Base-by-base conservation (phyloP, 768 basidiomycete genomes). In the Strobilomyces confusus region DNA sequence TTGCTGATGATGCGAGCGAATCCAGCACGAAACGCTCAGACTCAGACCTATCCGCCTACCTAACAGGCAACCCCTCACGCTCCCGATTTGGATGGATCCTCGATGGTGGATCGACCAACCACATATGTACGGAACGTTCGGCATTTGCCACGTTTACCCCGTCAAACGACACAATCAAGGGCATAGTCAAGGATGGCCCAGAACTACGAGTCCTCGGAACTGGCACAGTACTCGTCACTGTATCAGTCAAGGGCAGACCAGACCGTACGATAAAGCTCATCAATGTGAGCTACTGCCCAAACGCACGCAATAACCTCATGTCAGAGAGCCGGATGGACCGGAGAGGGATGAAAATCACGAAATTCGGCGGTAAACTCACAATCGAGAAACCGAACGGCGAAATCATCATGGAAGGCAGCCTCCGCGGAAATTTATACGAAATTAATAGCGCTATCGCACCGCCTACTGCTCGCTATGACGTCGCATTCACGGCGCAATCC, bases 351-450 rank as follows among this genome's bases (percentile, higher is more conserved):
- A 29, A 44, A 25, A 44, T 44, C 29, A 44, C n/a, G 2, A 44
- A 44, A 13, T n/a, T 9, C 1, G n/a, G 12, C 7, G 44, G 44
- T 4, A 4, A 11, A 13, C n/a, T 44, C 5, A 20, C 29, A 7
- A 44, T 44, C 29, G 30, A 44, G 26, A 44, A 44, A 20, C 43
- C 26, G 14, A 29, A 44, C 17, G 43, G 43, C 7, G 26, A 44
- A 4, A 44, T 37, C 1, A 6, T 52, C 6, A 51, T 59, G 22
- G 58, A 59, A 36, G 58, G 52, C 6, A 5, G n/a, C 9, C 56
- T 57, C 3, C 11, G 15, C 0, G 40, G 50, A 5, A 57, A 49
- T 7, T 52, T 59, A 22, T 57, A 57, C 11, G 48, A 56, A 32
- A 48, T 58, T 46, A 44, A 56, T 23, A 51, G 48, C 11, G 4